These are phyloP conservation scores for Wickerhamomyces hampshirensis DNA, from an alignment of 805 yeast species.

Conservation along the genomic window DNA sequence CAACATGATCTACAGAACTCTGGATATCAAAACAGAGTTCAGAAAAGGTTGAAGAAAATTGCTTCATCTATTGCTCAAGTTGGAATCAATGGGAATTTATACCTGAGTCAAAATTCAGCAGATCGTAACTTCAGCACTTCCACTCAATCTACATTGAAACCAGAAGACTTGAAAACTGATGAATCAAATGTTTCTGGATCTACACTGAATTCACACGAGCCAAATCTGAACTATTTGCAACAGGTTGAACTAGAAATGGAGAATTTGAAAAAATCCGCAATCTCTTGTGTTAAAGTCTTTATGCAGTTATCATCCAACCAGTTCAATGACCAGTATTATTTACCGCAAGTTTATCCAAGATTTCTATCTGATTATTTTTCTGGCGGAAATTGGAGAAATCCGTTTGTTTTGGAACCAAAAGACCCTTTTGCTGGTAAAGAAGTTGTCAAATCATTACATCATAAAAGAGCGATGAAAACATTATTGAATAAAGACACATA, in stretches of 20 bases:
- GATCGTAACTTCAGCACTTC: constrained; percentile 14
- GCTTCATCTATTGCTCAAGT: constrained; percentile 55
- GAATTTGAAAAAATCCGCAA: constrained; percentile 28
- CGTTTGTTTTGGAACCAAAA: constrained; percentile 43
- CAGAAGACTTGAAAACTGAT: constrained; percentile 19
- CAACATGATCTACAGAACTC: constrained; percentile 45
- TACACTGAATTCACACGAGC: constrained; percentile 1
- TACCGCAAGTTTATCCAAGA: constrained; percentile 67
- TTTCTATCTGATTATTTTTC: constrained; percentile 60
- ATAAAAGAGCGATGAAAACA: constrained; percentile 32
- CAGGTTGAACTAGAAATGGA: constrained; percentile 37
- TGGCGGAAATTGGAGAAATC: constrained; percentile 79
- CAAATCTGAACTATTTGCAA: constrained; percentile 27
- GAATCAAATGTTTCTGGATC: constrained; percentile 6
- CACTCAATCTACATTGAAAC: too few relatives aligned
- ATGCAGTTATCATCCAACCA: constrained; percentile 26
- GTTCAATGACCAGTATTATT: constrained; percentile 23
- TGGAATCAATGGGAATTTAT: constrained; percentile 61
- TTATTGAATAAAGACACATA: constrained; percentile 48
- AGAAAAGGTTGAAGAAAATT: constrained; percentile 46
- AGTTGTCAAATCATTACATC: constrained; percentile 19
- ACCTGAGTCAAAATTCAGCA: constrained; percentile 29
- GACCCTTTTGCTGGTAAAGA: constrained; percentile 26
- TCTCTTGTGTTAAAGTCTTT: constrained; percentile 26
- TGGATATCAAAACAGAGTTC: constrained; percentile 41